phyloP scores from a whole-genome alignment of 768 basidiomycete genomes.

The Boletus rufocinnamomeus region DNA sequence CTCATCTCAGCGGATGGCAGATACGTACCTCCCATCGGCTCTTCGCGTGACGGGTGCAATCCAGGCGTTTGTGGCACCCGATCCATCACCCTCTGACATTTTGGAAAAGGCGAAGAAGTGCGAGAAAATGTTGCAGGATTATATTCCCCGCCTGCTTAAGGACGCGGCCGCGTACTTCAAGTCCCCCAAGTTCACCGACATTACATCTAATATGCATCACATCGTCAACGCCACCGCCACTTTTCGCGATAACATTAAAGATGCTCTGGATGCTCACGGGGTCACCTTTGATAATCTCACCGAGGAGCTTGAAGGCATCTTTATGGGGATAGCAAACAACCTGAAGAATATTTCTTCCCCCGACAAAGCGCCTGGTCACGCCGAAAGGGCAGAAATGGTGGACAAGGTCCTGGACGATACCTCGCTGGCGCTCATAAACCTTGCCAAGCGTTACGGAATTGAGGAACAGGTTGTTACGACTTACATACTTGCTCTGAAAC shows the following conservation, averaged over 20 bases:
- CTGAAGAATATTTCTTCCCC: slow-evolving; percentile 3
- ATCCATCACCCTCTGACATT: slow-evolving; percentile 7
- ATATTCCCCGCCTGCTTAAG: slow-evolving; percentile 10
- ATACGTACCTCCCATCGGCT: background rate
- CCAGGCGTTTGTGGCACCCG: too few relatives aligned
- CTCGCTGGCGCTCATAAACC: background rate
- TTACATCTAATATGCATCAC: slow-evolving; percentile 2
- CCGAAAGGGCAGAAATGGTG: slow-evolving; percentile 4
- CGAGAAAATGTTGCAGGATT: slow-evolving; percentile 1
- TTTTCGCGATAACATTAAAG: slow-evolving; percentile 13
- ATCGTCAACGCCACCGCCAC: slow-evolving; percentile 13
- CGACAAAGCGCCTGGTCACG: slow-evolving; percentile 4
- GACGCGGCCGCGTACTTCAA: background rate
- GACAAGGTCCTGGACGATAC: slow-evolving; percentile 14
- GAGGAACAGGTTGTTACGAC: slow-evolving; percentile 1
- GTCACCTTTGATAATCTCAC: slow-evolving; percentile 10
- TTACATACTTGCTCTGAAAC: slow-evolving; percentile 11
- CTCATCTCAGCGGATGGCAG: background rate
- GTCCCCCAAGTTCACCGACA: slow-evolving; percentile 9
- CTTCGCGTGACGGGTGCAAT: too few relatives aligned
- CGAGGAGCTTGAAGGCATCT: slow-evolving; percentile 15
- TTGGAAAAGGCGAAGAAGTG: slow-evolving; percentile 14
- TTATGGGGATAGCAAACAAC: background rate
- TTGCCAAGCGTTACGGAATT: slow-evolving; percentile 7
- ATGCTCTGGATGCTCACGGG: slow-evolving; percentile 3